Conservation (phyloP, 2,329 filamentous ascomycete genomes). For the Seiridium cupressi region DNA sequence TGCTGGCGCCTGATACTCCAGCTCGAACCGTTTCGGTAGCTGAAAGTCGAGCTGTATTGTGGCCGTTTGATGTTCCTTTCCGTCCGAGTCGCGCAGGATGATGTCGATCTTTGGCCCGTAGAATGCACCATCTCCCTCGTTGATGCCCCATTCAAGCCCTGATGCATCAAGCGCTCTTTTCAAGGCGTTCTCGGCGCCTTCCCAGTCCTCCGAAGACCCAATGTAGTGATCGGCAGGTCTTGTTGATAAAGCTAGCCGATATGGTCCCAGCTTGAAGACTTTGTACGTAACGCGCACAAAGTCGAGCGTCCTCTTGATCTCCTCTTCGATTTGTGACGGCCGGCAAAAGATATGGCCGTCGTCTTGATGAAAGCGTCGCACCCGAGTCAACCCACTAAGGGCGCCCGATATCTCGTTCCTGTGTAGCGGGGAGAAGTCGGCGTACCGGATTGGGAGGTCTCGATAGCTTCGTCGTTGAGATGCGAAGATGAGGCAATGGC, state of each 20-base stretch:
- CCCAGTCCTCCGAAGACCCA: conserved; percentile 66
- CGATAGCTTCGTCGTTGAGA: conserved; percentile 83
- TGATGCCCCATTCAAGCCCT: conserved; percentile 69
- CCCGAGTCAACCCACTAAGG: conserved; percentile 84
- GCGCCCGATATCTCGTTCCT: conserved; percentile 94
- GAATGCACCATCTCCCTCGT: conserved; percentile 82
- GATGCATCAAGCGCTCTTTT: conserved; percentile 60
- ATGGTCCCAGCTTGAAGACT: conserved; percentile 70
- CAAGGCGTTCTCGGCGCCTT: conserved; percentile 66
- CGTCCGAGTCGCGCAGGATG: conserved; percentile 73
- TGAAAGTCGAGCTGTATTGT: conserved; percentile 91
- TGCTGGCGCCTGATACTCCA: conserved; percentile 71
- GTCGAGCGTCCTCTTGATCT: conserved; percentile 42
- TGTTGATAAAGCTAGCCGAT: conserved; percentile 76
- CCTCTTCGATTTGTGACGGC: conserved; percentile 55
- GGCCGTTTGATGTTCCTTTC: conserved; percentile 85
- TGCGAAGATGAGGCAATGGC: conserved; percentile 85
- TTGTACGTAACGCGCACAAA: conserved; percentile 46
- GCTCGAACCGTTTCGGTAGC: conserved; percentile 75
- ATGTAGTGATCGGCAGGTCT: conserved; percentile 76
- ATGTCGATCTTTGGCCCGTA: conserved; percentile 94
- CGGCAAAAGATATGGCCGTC: conserved; percentile 96
- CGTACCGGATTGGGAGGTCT: conserved; percentile 87
- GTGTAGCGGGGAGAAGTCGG: conserved; percentile 94
- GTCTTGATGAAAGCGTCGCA: conserved; percentile 93